Evolutionary conservation across 306 rosid species (phyloP), one percentile per base, ranked within the genome.

Genomic region (Luffa acutangula): DNA sequence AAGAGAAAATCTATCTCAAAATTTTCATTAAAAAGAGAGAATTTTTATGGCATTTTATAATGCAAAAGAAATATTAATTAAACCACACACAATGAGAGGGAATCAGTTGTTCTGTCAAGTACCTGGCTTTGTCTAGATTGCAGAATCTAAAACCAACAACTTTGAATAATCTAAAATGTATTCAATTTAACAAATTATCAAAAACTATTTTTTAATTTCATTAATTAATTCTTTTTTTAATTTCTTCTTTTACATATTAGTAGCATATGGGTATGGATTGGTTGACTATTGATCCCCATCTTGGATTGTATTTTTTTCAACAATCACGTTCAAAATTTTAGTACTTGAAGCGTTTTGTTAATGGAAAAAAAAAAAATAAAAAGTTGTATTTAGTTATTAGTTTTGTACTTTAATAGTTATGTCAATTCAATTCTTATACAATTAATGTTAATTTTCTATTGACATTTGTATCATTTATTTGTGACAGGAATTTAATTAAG

Each of bases 81-180:
- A 70, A 20, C 15, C 52, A 69, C 36, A 69, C 36, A 43, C 36
- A 20, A 70, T 20, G 52, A 45, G 52, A 45, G 54, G 76, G 76
- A 43, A 70, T 70, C 54, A 43, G 37, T 70, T 70, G 51, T 42
- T 70, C 76, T 70, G 76, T 70, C 76, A 70, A 70, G 37, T 70
- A 70, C 37, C 76, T 70, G 76, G 76, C 76, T 43, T 69, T 70
- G 76, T 70, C 52, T 42, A 70, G 10, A 70, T 70, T 70, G 18
- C 54, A 43, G 54, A 70, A 70, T 70, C 76, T 42, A 66, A 65
- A 37, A 39, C 73, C 43, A 63, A 63, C 67, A 37, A 64, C n/a
- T 36, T 36, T 37, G 1, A 64, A 64, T 64, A 64, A 15, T 17
- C n/a, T 62, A 8, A 59, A 59, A 8, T 59, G 31, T 59, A 59